Evolutionary conservation across 169 alveolate species (phyloP).

Genomic region (Cryptosporidium viatorum): DNA sequence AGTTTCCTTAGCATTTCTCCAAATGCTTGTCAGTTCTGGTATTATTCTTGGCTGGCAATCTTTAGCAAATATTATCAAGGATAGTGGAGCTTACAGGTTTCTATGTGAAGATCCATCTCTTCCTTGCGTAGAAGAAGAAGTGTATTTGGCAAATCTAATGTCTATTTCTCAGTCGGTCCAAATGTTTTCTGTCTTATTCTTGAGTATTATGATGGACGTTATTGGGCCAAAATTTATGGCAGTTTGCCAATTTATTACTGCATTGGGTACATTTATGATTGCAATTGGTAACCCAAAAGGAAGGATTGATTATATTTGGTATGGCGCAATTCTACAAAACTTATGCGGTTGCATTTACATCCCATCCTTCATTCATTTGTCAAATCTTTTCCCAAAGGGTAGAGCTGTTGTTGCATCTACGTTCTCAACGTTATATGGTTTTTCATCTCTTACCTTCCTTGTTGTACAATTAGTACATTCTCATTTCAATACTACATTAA

Average conservation of each 20-base stretch:
- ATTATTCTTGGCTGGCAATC: constrained; percentile 74
- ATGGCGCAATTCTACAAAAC: constrained; percentile 51
- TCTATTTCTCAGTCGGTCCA: constrained; percentile 23
- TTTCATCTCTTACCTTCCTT: constrained; percentile 59
- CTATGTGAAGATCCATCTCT: constrained; percentile 57
- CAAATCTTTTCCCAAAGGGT: constrained; percentile 51
- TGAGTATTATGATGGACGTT: constrained; percentile 45
- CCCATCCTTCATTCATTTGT: constrained; percentile 66
- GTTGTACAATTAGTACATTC: constrained; percentile 26
- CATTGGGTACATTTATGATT: constrained; percentile 64
- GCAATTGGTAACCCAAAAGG: constrained; percentile 43
- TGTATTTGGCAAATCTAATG: constrained; percentile 62
- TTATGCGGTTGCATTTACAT: constrained; percentile 69
- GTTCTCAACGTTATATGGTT: constrained; percentile 61
- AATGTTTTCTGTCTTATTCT: constrained; percentile 54
- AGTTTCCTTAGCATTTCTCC: constrained; percentile 17
- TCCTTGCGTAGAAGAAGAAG: constrained; percentile 67
- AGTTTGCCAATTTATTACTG: constrained; percentile 48
- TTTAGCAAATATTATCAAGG: constrained; percentile 50
- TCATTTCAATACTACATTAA: constrained; percentile 11
- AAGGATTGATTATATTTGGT: constrained; percentile 31
- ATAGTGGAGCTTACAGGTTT: constrained; percentile 17
- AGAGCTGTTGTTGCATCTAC: constrained; percentile 64
- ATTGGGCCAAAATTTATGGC: constrained; percentile 70
- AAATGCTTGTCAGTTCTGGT: constrained; percentile 67